Base-by-base conservation (phyloP, 1,284 basidiomycete genomes). In the Austropuccinia psidii region DNA sequence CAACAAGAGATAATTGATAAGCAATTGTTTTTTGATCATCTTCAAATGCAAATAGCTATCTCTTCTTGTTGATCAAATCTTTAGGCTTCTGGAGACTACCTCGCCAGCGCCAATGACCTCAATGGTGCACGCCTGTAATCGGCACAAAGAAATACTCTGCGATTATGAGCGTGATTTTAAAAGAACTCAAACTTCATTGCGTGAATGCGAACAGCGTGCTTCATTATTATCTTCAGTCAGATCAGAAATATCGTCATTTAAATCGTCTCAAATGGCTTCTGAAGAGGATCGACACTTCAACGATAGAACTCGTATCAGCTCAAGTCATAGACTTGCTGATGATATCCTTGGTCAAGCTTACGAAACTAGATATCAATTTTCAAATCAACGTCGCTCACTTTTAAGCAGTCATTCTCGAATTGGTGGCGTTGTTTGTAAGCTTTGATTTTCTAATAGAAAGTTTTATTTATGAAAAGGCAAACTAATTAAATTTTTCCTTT, bases 351-450 rank as follows among this genome's bases (percentile, higher is more conserved):
- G 57, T 29, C 95, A 98, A 87, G 96, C 96, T 35, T 96, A 97
- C 78, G 95, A 93, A 77, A 98, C 95, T 0, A 88, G 95, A n/a
- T 85, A 90, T 41, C 94, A 98, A 80, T 96, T 99, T 81, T 84
- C 85, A n/a, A 85, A 87, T 62, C 96, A 99, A 81, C 85, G 91
- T 21, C 81, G 84, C 4, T 87, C 89, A 35, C 83, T 99, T 47
- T 82, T 86, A 9, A 85, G 87, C 24, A 91, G 96, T 77, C 90
- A 91, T 79, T 83, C 87, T 9, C 87, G 94, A 27, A 93, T 99
- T 87, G 82, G 85, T 60, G 85, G 87, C 64, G 90, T 94, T 21
- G 82, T 95, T 21, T 88, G 91, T 92, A 77, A 75, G 89, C 83
- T 64, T 13, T 13, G 5, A 29, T 5, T 45, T 24, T 52, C 37